Evolutionary conservation across 176 grass and related monocot genomes (phyloP).

Genomic region (Aegilops umbellulata): DNA sequence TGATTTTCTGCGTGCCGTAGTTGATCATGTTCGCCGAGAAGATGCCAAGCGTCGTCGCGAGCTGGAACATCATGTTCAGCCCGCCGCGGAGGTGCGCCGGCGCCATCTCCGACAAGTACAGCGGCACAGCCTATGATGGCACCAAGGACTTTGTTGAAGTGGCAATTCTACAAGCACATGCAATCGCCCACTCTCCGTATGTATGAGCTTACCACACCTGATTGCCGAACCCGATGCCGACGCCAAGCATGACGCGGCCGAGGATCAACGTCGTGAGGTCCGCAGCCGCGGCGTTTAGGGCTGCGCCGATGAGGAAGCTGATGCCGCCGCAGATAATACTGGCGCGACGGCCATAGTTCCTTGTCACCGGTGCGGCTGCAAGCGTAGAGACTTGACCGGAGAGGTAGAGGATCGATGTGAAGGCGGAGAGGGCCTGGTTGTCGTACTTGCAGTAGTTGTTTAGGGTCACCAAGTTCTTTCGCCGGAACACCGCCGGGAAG

Average conservation of each 20-base stretch:
- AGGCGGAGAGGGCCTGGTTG: constrained; percentile 57
- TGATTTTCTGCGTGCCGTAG: constrained; percentile 43
- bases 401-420: constrained; percentile 70
- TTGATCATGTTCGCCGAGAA: constrained; percentile 42
- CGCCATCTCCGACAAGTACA: constrained; percentile 61
- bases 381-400: constrained; percentile 46
- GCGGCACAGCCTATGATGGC: constrained; percentile 27
- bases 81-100: constrained; percentile 36
- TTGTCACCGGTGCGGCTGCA: constrained; percentile 36
- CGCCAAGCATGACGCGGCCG: constrained; percentile 41
- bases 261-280: constrained; percentile 47
- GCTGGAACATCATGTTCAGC: constrained; percentile 50
- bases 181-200: constrained; percentile 7
- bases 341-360: constrained; percentile 23
- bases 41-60: constrained; percentile 32
- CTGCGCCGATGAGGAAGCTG: constrained; percentile 26
- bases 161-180: background rate
- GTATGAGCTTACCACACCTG: constrained; percentile 2
- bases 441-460: constrained; percentile 77
- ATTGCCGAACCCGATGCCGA: constrained; percentile 51
- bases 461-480: constrained; percentile 36
- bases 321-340: constrained; percentile 46
- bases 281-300: constrained; percentile 28
- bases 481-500: constrained; percentile 50
- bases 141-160: background rate